phyloP scores from a whole-genome alignment of 805 yeast species.

The Myxozyma sirexii region DNA sequence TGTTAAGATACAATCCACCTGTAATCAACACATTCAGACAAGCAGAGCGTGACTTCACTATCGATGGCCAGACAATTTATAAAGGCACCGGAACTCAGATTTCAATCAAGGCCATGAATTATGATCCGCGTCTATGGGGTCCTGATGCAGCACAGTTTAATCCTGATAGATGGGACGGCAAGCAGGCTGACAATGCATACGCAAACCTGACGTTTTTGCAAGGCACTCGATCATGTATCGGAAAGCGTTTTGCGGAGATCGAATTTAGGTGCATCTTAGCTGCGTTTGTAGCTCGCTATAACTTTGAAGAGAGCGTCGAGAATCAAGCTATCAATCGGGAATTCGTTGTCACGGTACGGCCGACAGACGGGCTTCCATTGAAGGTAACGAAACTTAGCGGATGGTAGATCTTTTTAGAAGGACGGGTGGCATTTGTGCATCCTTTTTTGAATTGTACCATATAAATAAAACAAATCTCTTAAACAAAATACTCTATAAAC shows the following conservation, averaged over 20 bases:
- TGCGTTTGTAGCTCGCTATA: conserved; percentile 14
- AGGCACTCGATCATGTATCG: conserved; percentile 25
- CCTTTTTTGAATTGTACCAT: background rate
- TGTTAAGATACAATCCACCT: conserved; percentile 22
- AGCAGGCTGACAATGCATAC: conserved; percentile 20
- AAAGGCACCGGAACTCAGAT: conserved; percentile 16
- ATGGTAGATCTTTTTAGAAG: conserved; percentile 7
- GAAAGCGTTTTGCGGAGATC: conserved; percentile 26
- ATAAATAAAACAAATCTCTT: background rate
- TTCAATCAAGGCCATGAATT: conserved; percentile 7
- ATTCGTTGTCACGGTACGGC: conserved; percentile 19
- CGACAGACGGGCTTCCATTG: conserved; percentile 23
- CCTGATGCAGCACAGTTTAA: conserved; percentile 21
- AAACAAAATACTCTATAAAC: too few species aligned
- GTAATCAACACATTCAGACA: conserved; percentile 16
- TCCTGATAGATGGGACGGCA: conserved; percentile 30
- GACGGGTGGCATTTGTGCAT: background rate
- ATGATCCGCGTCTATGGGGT: conserved; percentile 19
- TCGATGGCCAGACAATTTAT: conserved; percentile 10
- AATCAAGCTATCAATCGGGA: conserved; percentile 12
- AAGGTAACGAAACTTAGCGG: conserved; percentile 14
- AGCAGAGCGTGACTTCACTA: conserved; percentile 1
- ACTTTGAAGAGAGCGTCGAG: conserved; percentile 12
- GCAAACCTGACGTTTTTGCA: conserved; percentile 24
- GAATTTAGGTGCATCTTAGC: conserved; percentile 22